phyloP scores from a whole-genome alignment of 257 asterid genomes.

The Nicotiana obtusifolia region DNA sequence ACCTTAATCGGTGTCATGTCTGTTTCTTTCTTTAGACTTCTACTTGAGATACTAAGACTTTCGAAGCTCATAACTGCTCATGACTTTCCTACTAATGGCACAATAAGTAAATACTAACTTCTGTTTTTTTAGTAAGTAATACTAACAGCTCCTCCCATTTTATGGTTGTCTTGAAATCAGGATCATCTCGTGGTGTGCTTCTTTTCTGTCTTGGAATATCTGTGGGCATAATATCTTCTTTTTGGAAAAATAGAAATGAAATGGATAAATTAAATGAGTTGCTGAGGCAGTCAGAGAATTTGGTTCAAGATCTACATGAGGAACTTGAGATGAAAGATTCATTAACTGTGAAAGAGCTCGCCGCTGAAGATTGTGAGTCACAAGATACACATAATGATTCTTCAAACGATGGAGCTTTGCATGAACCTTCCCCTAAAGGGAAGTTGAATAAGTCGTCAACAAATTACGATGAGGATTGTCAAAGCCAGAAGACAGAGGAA shows the following conservation, averaged over 20 bases:
- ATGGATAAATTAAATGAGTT: slow-evolving; percentile 43
- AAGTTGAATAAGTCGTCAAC: slow-evolving; percentile 17
- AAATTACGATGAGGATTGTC: slow-evolving; percentile 15
- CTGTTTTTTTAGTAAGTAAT: too few relatives aligned
- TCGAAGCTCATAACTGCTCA: not conserved
- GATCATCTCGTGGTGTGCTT: slow-evolving; percentile 38
- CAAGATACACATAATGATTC: slow-evolving; percentile 33
- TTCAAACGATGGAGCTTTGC: slow-evolving; percentile 20
- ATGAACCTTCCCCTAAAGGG: slow-evolving; percentile 30
- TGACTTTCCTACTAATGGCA: not conserved
- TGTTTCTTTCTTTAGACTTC: not conserved
- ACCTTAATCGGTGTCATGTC: not conserved
- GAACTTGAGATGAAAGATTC: slow-evolving; percentile 92
- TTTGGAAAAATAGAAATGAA: slow-evolving; percentile 50
- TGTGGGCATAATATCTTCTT: slow-evolving; percentile 56
- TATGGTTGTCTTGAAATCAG: slow-evolving; percentile 41
- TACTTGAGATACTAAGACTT: not conserved
- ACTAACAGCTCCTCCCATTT: not conserved
- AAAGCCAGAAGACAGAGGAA: slow-evolving; percentile 41
- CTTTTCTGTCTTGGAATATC: slow-evolving; percentile 66
- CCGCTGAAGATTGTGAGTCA: slow-evolving; percentile 26
- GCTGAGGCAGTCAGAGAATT: slow-evolving; percentile 62
- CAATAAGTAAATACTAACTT: not conserved
- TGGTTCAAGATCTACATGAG: slow-evolving; percentile 90
- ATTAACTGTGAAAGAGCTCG: slow-evolving; percentile 72